Evolutionary conservation across 179 eudicot species (phyloP), one percentile per base, ranked within the genome.

Genomic region (Gypsophila paniculata): DNA sequence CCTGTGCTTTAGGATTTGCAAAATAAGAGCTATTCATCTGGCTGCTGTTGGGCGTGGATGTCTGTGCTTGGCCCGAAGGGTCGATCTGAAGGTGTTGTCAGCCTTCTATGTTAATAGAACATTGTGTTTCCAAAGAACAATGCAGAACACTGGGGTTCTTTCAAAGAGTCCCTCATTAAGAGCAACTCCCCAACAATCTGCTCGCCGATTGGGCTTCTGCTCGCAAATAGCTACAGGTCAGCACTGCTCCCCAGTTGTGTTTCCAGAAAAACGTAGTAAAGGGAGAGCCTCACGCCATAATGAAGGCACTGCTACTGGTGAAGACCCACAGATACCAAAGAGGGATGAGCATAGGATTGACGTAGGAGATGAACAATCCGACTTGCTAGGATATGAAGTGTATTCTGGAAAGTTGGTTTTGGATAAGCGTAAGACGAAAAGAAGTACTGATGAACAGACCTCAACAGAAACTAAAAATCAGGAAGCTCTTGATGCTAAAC

Each of bases 241-340:
- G 75, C 96, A 90, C 68, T 81, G 92, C 58, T 94, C 99, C 19
- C 99, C 99, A 36, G 85, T 87, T 78, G 97, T 94, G 22, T 94
- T 91, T 76, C 99, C 99, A 17, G 99, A 91, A 77, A 94, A 94
- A 72, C 94, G 96, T 68, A 68, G 90, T 66, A 91, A 85, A 82
- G 85, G 80, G 70, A 94, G 83, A 83, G 79, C 80, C 25, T 83
- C 93, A 44, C 83, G 76, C 49, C 78, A 73, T 5, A 72, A 61
- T 26, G 86, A 84, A 48, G 76, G 77, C 57, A 73, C n/a, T 81
- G 76, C 80, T 68, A 77, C 75, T 65, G 64, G 72, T 80, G 90
- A 84, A 72, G 93, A 82, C 69, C 81, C 87, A 49, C 88, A 81
- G 48, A 85, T 83, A 75, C 72, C 81, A 54, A 94, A 85, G 82